Evolutionary conservation across 352 stramenopile genomes (phyloP).

Genomic region (Globisporangium okanoganense): DNA sequence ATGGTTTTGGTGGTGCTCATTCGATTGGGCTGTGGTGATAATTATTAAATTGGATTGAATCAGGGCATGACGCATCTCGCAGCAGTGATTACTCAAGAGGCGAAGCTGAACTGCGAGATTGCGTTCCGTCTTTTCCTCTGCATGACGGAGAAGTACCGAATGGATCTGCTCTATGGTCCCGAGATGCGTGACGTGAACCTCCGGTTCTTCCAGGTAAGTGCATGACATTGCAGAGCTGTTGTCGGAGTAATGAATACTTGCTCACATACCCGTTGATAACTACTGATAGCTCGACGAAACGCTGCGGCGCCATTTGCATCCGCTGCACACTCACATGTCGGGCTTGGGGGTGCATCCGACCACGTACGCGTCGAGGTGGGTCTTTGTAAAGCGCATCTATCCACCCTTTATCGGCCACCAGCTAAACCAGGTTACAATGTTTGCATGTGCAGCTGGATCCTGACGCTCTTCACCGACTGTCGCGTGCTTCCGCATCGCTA

Average conservation of each 20-base stretch:
- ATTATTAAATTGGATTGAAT: background rate
- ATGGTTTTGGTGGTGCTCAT: background rate
- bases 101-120: conserved; percentile 43
- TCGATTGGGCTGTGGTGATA: background rate
- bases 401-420: background rate
- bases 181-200: conserved; percentile 55
- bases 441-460: conserved; percentile 30
- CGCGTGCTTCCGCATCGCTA: conserved; percentile 34
- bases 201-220: conserved; percentile 35
- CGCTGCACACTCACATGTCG: conserved; percentile 38
- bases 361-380: conserved; percentile 43
- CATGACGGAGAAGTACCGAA: conserved; percentile 47
- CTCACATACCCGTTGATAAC: background rate
- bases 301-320: conserved; percentile 31
- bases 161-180: conserved; percentile 41
- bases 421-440: background rate
- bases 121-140: conserved; percentile 44
- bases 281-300: conserved; percentile 33
- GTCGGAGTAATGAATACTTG: too few relatives aligned
- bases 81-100: conserved; percentile 36
- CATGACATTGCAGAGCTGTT: background rate
- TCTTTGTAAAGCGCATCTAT: background rate
- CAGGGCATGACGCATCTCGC: conserved; percentile 48
- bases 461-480: conserved; percentile 51
- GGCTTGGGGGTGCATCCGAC: conserved; percentile 41